These are phyloP conservation scores for Pulveroboletus sp. DNA, from an alignment of 768 basidiomycete species.

Conservation along the genomic window DNA sequence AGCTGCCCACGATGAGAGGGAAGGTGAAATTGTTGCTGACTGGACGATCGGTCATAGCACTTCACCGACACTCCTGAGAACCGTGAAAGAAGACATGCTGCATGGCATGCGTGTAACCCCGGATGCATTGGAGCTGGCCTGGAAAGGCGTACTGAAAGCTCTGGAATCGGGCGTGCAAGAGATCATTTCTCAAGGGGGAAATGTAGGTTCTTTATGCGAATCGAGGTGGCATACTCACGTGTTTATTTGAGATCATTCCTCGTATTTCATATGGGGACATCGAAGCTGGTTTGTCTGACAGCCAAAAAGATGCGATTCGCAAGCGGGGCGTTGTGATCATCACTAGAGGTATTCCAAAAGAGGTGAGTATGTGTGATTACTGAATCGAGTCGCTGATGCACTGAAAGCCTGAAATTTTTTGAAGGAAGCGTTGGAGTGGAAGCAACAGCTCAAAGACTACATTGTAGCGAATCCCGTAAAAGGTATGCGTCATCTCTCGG, in stretches of 20 bases:
- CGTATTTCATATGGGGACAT: conserved; percentile 45
- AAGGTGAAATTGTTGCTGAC: conserved; percentile 42
- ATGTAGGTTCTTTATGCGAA: conserved; percentile 33
- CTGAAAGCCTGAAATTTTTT: not conserved
- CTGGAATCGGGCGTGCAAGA: conserved; percentile 46
- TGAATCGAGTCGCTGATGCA: not conserved
- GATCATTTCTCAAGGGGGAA: conserved; percentile 44
- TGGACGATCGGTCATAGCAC: conserved; percentile 45
- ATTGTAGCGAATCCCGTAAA: conserved; percentile 51
- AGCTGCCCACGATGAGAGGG: conserved; percentile 12
- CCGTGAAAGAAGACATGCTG: conserved; percentile 57
- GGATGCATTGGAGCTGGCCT: conserved; percentile 41
- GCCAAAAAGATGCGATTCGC: conserved; percentile 44
- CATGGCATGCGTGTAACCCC: conserved; percentile 29
- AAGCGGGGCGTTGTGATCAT: conserved; percentile 55
- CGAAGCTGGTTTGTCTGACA: conserved; percentile 43
- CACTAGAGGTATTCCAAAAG: conserved; percentile 51
- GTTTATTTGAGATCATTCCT: conserved; percentile 50
- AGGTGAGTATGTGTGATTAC: conserved; percentile 35
- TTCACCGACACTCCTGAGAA: conserved; percentile 58
- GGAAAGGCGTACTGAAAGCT: conserved; percentile 53
- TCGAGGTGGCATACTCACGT: not conserved
- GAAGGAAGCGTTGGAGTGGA: conserved; percentile 62
- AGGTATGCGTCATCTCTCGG: conserved; percentile 37
- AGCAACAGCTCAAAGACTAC: conserved; percentile 51